A percentile compares a stretch with the other conserved stretches of the same genome.
Conservation (phyloP, 129 eudicot species). For the Centrapalus pauciflorus region DNA sequence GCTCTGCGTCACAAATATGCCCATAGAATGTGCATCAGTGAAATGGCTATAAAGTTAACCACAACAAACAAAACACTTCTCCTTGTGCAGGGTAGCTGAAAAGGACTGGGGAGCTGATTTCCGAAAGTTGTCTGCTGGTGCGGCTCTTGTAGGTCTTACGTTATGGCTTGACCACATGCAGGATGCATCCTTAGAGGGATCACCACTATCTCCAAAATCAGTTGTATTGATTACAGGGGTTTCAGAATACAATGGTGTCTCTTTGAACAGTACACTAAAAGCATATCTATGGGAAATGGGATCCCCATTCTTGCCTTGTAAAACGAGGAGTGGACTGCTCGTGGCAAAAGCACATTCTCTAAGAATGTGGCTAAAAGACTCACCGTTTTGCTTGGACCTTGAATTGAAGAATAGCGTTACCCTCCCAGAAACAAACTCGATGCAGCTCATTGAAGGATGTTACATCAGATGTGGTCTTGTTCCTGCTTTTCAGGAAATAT, state of each 20-base stretch:
- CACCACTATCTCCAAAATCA: conserved; percentile 86
- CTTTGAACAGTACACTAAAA: conserved; percentile 70
- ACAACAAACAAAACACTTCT: neutral
- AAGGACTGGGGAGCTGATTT: conserved; percentile 99
- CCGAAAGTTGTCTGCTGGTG: conserved; percentile 85
- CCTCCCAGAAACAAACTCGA: conserved; percentile 67
- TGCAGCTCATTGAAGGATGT: conserved; percentile 84
- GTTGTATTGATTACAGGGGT: conserved; percentile 87
- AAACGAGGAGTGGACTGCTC: conserved; percentile 71
- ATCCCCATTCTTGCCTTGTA: conserved; percentile 92
- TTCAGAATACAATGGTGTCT: conserved; percentile 73
- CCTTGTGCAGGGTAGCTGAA: conserved; percentile 75
- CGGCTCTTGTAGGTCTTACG: conserved; percentile 94
- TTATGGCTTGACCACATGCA: conserved; percentile 99
- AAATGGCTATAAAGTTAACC: neutral
- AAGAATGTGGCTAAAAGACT: conserved; percentile 94
- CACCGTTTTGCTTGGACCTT: conserved; percentile 93
- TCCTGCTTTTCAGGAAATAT: conserved; percentile 85
- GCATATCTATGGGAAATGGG: conserved; percentile 98
- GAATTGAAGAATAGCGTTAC: conserved; percentile 66
- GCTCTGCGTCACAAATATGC: too few species aligned
- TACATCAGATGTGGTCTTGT: conserved; percentile 80
- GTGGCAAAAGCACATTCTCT: conserved; percentile 93
- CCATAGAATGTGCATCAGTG: too few species aligned
- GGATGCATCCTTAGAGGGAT: conserved; percentile 94